Evolutionary conservation across 1,139 yeast species (phyloP).

Genomic region (Yamadazyma dendronema): DNA sequence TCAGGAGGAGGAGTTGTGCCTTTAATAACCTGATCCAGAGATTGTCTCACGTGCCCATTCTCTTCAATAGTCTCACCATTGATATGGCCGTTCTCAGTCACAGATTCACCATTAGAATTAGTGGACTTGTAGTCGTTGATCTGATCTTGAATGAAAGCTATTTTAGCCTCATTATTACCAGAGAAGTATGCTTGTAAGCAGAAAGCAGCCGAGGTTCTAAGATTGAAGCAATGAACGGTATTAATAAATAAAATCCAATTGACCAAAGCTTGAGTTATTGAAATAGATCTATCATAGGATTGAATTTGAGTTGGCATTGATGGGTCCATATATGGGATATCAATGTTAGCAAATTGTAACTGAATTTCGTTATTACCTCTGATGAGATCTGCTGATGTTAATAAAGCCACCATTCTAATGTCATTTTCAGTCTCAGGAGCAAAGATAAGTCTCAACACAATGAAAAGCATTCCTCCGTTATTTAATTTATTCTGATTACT

Average conservation of each 20-base stretch:
- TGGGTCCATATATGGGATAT: conserved; percentile 90
- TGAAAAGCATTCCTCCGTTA: conserved; percentile 61
- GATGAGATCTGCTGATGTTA: conserved; percentile 76
- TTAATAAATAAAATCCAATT: conserved; percentile 80
- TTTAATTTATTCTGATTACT: conserved; percentile 64
- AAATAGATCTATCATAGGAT: conserved; percentile 37
- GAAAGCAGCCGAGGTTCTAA: conserved; percentile 68
- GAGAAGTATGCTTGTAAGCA: conserved; percentile 69
- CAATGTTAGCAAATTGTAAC: conserved; percentile 69
- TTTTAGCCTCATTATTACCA: conserved; percentile 61
- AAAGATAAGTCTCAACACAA: conserved; percentile 69
- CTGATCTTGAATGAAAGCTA: conserved; percentile 65
- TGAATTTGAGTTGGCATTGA: conserved; percentile 55
- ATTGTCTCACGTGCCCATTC: neutral
- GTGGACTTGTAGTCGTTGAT: conserved; percentile 44
- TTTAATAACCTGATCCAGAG: neutral
- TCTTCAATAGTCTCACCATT: neutral
- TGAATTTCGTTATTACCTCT: conserved; percentile 64
- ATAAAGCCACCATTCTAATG: conserved; percentile 64
- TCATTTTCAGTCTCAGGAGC: conserved; percentile 58
- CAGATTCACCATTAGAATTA: conserved; percentile 4
- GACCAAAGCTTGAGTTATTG: conserved; percentile 72
- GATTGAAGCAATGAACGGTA: conserved; percentile 81
- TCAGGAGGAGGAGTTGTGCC: neutral
- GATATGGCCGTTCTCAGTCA: neutral